Percentiles rank a stretch among this genome's conserved stretches.
Evolutionary conservation across 129 eudicot species (phyloP).

Genomic region (Daucus carota): DNA sequence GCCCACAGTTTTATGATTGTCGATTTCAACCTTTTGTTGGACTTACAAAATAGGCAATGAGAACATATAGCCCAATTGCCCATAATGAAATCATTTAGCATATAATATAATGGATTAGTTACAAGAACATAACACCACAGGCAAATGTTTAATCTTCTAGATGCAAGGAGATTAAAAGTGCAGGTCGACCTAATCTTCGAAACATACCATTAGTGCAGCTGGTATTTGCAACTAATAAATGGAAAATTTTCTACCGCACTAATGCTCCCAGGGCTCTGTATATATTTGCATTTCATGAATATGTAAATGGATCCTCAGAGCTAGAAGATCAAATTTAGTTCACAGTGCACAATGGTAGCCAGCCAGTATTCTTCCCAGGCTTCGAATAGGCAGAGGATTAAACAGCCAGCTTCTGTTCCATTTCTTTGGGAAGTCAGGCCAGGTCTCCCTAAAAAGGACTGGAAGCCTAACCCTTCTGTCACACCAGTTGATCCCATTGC

Average conservation of each 20-base stretch:
- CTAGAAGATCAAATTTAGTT: not conserved
- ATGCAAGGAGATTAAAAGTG: conserved; percentile 8
- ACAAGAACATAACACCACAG: not conserved
- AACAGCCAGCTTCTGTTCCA: conserved; percentile 64
- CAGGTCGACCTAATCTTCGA: conserved; percentile 36
- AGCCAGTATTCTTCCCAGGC: conserved; percentile 20
- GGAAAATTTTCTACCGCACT: conserved; percentile 38
- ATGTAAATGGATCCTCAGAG: not conserved
- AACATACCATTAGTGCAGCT: conserved; percentile 35
- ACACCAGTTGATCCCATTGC: conserved; percentile 17
- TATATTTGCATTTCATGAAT: conserved; percentile 14
- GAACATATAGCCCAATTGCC: not conserved
- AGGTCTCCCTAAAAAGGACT: conserved; percentile 60
- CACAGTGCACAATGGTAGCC: conserved; percentile 34
- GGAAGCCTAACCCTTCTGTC: conserved; percentile 39
- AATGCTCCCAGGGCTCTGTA: not conserved
- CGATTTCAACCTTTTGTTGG: not conserved
- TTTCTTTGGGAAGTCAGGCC: conserved; percentile 91
- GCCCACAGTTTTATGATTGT: not conserved
- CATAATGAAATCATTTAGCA: not conserved
- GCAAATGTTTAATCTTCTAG: not conserved
- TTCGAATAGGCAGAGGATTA: conserved; percentile 32
- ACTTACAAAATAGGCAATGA: not conserved
- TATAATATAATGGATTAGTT: conserved; percentile 1
- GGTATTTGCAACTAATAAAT: conserved; percentile 14